phyloP scores from a whole-genome alignment of 208 protist genomes.

The Acanthamoeba lenticulata region DNA sequence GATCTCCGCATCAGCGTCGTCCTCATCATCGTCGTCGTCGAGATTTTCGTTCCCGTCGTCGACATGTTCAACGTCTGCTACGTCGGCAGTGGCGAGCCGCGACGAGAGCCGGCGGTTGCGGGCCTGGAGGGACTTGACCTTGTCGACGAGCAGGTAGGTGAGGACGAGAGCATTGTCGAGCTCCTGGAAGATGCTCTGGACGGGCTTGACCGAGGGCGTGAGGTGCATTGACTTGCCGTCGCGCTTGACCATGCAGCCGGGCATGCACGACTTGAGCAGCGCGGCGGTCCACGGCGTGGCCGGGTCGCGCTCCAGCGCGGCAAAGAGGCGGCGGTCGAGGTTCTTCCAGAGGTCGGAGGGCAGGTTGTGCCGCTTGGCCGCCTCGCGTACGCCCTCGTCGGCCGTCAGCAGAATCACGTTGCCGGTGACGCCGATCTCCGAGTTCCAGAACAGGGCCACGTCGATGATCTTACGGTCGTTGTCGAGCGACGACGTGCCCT shows the following conservation, averaged over 20 bases:
- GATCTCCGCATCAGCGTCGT: too few species aligned
- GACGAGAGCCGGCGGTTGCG: neutral
- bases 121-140: neutral
- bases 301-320: neutral
- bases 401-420: constrained; percentile 38
- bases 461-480: constrained; percentile 44
- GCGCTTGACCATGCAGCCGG: neutral
- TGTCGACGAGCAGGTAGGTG: neutral
- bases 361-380: constrained; percentile 42
- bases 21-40: neutral
- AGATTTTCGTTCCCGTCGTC: neutral
- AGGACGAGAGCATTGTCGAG: neutral
- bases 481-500: constrained; percentile 18
- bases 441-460: constrained; percentile 48
- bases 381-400: neutral
- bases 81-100: too few species aligned
- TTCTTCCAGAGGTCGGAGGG: neutral
- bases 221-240: constrained; percentile 21
- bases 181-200: constrained; percentile 18
- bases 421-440: constrained; percentile 24
- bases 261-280: neutral
- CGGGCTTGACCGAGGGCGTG: neutral
- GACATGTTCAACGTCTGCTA: neutral
- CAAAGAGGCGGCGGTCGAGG: neutral
- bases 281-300: neutral